phyloP scores from a whole-genome alignment of 176 grass and related monocot genomes.

The Oryza rufipogon region DNA sequence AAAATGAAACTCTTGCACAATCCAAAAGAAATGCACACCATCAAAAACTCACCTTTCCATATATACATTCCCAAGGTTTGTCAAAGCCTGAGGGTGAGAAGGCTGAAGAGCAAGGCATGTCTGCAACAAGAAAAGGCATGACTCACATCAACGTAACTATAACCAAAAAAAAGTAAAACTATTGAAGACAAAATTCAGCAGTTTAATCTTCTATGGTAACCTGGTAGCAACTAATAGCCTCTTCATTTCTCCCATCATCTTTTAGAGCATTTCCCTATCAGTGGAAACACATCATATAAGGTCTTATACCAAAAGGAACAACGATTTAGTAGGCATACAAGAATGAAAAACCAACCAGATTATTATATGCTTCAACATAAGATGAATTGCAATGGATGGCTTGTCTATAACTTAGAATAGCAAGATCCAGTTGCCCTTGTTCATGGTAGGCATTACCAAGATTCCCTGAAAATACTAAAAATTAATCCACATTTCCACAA shows the following conservation, averaged over 20 bases:
- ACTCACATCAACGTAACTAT: background rate
- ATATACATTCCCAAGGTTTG: constrained; percentile 69
- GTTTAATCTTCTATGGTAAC: constrained; percentile 20
- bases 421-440: constrained; percentile 67
- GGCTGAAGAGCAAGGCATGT: constrained; percentile 65
- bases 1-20: constrained; percentile 7
- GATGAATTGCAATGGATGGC: constrained; percentile 55
- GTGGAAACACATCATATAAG: background rate
- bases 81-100: constrained; percentile 72
- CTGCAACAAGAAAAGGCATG: constrained; percentile 31
- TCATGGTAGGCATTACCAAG: constrained; percentile 64
- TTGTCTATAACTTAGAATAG: constrained; percentile 62
- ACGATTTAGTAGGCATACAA: background rate
- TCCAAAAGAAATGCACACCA: background rate
- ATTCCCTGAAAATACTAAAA: constrained; percentile 49
- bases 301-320: constrained; percentile 1
- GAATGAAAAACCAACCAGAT: constrained; percentile 49
- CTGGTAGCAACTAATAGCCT: constrained; percentile 57
- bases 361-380: constrained; percentile 70
- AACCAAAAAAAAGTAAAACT: constrained; percentile 9
- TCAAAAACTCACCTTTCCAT: constrained; percentile 58
- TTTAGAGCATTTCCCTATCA: constrained; percentile 74
- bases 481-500: background rate
- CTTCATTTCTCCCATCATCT: constrained; percentile 66
- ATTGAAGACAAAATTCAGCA: constrained; percentile 8